These are phyloP conservation scores for Ogataea methanolica DNA, from an alignment of 805 yeast genomes.

Conservation along the genomic window DNA sequence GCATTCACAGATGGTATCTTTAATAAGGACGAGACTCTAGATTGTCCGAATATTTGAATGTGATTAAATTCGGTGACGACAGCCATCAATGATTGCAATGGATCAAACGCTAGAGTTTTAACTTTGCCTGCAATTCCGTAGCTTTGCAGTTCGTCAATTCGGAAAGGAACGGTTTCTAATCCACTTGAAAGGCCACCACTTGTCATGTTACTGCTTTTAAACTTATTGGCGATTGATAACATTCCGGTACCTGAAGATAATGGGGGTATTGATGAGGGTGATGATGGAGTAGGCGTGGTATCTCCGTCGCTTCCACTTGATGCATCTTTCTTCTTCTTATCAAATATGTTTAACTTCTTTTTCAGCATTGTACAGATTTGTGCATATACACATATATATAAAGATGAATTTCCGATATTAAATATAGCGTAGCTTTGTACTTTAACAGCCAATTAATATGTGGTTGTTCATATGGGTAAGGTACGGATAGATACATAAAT, in stretches of 20 bases:
- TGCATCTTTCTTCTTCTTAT: slow-evolving; percentile 9
- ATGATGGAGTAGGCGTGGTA: not conserved
- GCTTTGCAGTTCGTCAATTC: slow-evolving; percentile 28
- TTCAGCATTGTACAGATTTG: slow-evolving; percentile 11
- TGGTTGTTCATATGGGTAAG: too few relatives aligned
- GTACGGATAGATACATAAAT: too few relatives aligned
- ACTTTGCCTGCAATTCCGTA: slow-evolving; percentile 67
- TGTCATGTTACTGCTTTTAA: slow-evolving; percentile 10
- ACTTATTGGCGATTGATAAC: slow-evolving; percentile 4
- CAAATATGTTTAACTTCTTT: slow-evolving; percentile 12
- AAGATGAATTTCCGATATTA: too few relatives aligned
- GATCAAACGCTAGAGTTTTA: slow-evolving; percentile 72
- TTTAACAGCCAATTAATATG: too few relatives aligned
- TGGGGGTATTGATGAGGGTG: not conserved
- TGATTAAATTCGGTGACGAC: slow-evolving; percentile 67
- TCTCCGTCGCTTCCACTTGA: not conserved
- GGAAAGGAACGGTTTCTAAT: slow-evolving; percentile 23
- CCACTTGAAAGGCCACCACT: slow-evolving; percentile 28
- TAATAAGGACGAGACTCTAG: slow-evolving; percentile 68
- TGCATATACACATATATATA: too few relatives aligned
- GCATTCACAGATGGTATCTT: slow-evolving; percentile 45
- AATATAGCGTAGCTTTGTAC: not conserved
- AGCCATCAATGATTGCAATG: slow-evolving; percentile 82
- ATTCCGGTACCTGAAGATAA: slow-evolving; percentile 1
- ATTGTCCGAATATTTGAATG: slow-evolving; percentile 79